These are phyloP conservation scores for Ziziphus jujuba DNA, from an alignment of 306 rosid species.

Conservation along the genomic window DNA sequence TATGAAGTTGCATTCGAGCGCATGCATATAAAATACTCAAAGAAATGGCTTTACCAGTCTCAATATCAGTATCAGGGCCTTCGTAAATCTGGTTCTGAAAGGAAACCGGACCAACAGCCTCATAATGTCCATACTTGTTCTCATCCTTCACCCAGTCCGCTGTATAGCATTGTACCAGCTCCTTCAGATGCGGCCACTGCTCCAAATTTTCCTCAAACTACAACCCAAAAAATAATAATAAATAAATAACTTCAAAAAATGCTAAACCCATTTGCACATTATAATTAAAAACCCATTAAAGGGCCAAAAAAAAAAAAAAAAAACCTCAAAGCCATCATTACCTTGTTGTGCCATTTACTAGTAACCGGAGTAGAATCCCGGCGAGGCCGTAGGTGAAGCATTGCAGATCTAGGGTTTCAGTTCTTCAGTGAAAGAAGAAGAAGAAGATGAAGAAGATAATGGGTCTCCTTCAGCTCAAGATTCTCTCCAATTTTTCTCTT, in stretches of 20 bases:
- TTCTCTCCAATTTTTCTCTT: background rate
- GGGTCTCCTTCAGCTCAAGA: slow-evolving; percentile 18
- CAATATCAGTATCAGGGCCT: slow-evolving; percentile 97
- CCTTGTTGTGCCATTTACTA: slow-evolving; percentile 92
- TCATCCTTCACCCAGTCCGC: slow-evolving; percentile 97
- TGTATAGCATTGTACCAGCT: slow-evolving; percentile 90
- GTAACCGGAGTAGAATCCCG: slow-evolving; percentile 86
- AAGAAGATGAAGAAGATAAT: background rate
- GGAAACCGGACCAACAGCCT: slow-evolving; percentile 59
- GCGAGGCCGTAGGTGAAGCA: slow-evolving; percentile 93
- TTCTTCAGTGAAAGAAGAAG: slow-evolving; percentile 10
- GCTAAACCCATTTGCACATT: background rate
- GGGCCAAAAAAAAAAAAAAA: background rate
- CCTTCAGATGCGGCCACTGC: slow-evolving; percentile 98
- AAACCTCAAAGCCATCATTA: slow-evolving; percentile 26
- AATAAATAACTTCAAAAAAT: background rate
- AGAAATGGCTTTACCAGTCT: slow-evolving; percentile 61
- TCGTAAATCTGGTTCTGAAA: slow-evolving; percentile 90
- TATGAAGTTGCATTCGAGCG: slow-evolving; percentile 6
- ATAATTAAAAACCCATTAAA: background rate
- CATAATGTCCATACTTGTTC: slow-evolving; percentile 90
- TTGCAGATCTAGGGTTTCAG: slow-evolving; percentile 87
- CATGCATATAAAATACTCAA: background rate
- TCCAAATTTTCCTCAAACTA: slow-evolving; percentile 94
- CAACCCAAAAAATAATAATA: slow-evolving; percentile 9